These are phyloP conservation scores for Glycyrrhiza uralensis DNA, from an alignment of 306 rosid species.

Conservation along the genomic window DNA sequence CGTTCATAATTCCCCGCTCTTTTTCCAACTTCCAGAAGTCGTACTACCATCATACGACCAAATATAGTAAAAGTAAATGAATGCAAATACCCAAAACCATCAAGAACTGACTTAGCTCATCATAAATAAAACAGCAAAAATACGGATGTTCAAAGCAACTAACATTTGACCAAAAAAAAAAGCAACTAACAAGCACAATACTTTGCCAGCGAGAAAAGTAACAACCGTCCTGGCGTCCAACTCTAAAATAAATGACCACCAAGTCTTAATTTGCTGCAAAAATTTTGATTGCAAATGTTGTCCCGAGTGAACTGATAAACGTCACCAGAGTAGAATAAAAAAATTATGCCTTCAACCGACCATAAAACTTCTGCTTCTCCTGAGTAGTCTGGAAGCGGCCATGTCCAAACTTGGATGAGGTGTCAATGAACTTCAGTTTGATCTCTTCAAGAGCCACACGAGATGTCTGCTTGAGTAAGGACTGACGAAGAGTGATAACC, in stretches of 20 bases:
- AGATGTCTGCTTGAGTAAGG: slow-evolving; percentile 69
- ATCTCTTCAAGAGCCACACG: slow-evolving; percentile 68
- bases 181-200: too few species aligned
- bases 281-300: neutral
- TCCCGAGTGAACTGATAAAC: neutral
- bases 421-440: slow-evolving; percentile 69
- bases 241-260: neutral
- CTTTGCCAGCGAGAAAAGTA: too few species aligned
- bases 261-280: neutral
- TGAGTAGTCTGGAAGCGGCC: slow-evolving; percentile 73
- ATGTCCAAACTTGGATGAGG: slow-evolving; percentile 83
- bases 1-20: neutral
- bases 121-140: neutral
- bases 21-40: neutral
- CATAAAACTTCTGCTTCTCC: slow-evolving; percentile 70
- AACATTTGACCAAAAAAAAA: too few species aligned
- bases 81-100: neutral
- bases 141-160: neutral
- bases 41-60: neutral
- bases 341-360: slow-evolving; percentile 56
- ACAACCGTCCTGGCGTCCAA: too few species aligned
- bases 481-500: slow-evolving; percentile 68
- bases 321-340: neutral
- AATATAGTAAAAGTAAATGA: neutral
- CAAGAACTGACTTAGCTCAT: neutral